phyloP scores from a whole-genome alignment of 106 monocot species.

The Dioscorea zingiberensis region DNA sequence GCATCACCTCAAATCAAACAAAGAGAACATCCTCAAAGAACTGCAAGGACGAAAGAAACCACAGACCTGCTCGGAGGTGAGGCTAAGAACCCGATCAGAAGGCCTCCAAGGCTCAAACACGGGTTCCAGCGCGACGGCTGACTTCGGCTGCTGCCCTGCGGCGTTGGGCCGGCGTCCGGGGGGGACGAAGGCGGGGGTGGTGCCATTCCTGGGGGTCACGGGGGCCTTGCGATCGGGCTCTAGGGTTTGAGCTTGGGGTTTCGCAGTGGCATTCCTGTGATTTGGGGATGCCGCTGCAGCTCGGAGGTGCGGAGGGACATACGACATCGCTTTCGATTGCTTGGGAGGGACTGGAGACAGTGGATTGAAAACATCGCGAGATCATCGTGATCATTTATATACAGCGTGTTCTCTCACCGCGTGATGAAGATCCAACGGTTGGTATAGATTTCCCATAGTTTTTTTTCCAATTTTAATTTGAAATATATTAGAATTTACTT shows the following conservation, averaged over 20 bases:
- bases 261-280: conserved; percentile 13
- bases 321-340: conserved; percentile 17
- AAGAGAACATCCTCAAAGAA: neutral
- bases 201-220: conserved; percentile 1
- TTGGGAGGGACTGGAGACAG: neutral
- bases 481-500: too few relatives aligned
- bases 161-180: neutral
- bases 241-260: conserved; percentile 18
- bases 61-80: conserved; percentile 33
- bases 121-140: conserved; percentile 30
- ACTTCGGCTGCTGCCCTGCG: too few relatives aligned
- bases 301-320: conserved; percentile 46
- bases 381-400: too few relatives aligned
- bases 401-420: too few relatives aligned
- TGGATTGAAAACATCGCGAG: neutral
- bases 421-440: too few relatives aligned
- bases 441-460: too few relatives aligned
- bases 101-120: conserved; percentile 36
- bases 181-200: neutral
- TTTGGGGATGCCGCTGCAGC: conserved; percentile 11
- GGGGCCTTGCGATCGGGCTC: neutral
- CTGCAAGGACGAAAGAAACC: neutral
- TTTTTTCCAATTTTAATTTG: too few relatives aligned
- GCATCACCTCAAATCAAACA: neutral
- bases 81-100: conserved; percentile 35